Conservation (phyloP, 129 eudicot genomes). For the Ambrosia trifida region DNA sequence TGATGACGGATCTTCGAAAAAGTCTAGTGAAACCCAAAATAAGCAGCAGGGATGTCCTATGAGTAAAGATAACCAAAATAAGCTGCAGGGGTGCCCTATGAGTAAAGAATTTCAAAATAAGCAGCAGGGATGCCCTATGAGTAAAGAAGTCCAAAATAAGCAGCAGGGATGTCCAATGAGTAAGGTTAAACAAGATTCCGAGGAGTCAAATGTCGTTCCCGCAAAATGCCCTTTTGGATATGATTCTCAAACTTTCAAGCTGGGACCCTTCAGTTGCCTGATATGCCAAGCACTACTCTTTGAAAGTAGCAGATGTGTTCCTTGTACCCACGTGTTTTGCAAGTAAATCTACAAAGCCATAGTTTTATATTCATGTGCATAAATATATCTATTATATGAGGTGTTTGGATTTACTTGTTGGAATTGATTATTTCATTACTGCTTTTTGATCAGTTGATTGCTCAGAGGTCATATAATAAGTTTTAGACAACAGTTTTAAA, state of each 20-base stretch:
- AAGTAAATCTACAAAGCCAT: constrained; percentile 49
- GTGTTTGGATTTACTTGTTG: constrained; percentile 19
- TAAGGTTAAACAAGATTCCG: constrained; percentile 52
- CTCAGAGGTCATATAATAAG: background rate
- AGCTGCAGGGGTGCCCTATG: constrained; percentile 48
- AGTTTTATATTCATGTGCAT: constrained; percentile 2
- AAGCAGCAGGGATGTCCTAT: constrained; percentile 53
- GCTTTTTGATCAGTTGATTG: background rate
- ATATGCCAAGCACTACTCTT: constrained; percentile 95
- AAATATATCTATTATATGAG: background rate
- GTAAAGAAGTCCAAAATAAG: constrained; percentile 56
- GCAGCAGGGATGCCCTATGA: constrained; percentile 49
- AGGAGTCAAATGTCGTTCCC: constrained; percentile 46
- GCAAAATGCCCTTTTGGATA: constrained; percentile 96
- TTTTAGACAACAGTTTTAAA: background rate
- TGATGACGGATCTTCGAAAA: constrained; percentile 77
- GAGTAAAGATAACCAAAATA: constrained; percentile 58
- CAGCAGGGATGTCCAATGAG: constrained; percentile 47
- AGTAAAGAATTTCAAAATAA: constrained; percentile 60
- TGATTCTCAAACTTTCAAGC: constrained; percentile 81
- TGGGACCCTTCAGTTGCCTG: constrained; percentile 93
- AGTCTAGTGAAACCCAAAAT: constrained; percentile 58
- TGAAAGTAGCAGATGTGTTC: constrained; percentile 78
- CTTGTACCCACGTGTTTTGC: constrained; percentile 94
- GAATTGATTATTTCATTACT: constrained; percentile 9